Conservation (phyloP, 2,329 filamentous ascomycete genomes). For the Penicillium frequentans region DNA sequence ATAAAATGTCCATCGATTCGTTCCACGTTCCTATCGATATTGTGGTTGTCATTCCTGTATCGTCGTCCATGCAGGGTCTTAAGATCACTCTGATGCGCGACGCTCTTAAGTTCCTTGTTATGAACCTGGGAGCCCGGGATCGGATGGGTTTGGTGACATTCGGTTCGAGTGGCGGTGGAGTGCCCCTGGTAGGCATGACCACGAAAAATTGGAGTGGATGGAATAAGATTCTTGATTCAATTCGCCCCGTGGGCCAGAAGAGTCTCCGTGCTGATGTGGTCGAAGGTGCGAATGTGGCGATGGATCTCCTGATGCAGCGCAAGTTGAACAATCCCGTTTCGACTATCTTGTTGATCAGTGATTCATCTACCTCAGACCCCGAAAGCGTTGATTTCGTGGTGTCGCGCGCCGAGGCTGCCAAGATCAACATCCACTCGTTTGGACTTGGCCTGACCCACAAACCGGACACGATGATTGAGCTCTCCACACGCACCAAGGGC, state of each 20-base stretch:
- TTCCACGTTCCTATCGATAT: slow-evolving; percentile 92
- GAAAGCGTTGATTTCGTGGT: slow-evolving; percentile 98
- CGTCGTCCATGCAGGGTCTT: slow-evolving; percentile 98
- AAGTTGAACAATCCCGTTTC: slow-evolving; percentile 95
- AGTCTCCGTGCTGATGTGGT: slow-evolving; percentile 95
- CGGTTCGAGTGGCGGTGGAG: slow-evolving; percentile 87
- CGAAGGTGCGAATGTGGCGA: slow-evolving; percentile 94
- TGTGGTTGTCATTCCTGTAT: slow-evolving; percentile 94
- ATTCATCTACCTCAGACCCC: slow-evolving; percentile 89
- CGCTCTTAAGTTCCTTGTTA: slow-evolving; percentile 86
- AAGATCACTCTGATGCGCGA: slow-evolving; percentile 95
- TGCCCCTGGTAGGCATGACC: slow-evolving; percentile 97
- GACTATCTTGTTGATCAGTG: slow-evolving; percentile 94
- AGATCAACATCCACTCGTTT: slow-evolving; percentile 96
- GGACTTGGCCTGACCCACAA: slow-evolving; percentile 96
- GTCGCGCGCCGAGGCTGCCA: slow-evolving; percentile 92
- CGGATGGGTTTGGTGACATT: slow-evolving; percentile 98
- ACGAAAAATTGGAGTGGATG: slow-evolving; percentile 92
- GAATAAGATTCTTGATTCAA: slow-evolving; percentile 80
- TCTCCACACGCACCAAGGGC: slow-evolving; percentile 92
- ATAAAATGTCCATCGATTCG: slow-evolving; percentile 60
- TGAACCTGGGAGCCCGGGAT: slow-evolving; percentile 85
- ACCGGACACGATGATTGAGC: slow-evolving; percentile 96
- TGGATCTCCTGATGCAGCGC: slow-evolving; percentile 97
- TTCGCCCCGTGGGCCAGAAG: slow-evolving; percentile 93